Percentiles rank a stretch among this genome's conserved stretches.
These are phyloP conservation scores for Candida sanyaensis DNA, from an alignment of 1,139 yeast genomes.

Conservation along the genomic window DNA sequence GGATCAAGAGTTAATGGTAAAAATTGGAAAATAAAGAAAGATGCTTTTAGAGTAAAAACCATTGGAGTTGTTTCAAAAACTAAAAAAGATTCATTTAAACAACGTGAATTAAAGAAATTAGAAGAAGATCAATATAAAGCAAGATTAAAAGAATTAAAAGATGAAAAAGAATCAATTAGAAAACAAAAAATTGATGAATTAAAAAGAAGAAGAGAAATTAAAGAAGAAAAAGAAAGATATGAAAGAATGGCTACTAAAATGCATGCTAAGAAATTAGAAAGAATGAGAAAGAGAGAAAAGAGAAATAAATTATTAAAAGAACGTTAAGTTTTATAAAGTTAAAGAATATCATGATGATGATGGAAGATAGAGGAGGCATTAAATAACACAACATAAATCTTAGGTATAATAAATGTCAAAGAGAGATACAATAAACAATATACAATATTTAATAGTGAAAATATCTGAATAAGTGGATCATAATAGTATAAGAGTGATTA, in stretches of 20 bases:
- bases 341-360: too few relatives aligned
- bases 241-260: conserved; percentile 69
- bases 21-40: conserved; percentile 57
- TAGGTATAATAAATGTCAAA: too few relatives aligned
- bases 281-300: conserved; percentile 79
- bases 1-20: conserved; percentile 56
- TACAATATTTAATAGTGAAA: too few relatives aligned
- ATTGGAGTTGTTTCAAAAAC: conserved; percentile 22
- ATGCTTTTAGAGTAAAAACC: conserved; percentile 47
- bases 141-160: conserved; percentile 56
- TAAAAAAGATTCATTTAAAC: conserved; percentile 23
- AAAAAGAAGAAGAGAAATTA: conserved; percentile 66
- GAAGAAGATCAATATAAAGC: conserved; percentile 50
- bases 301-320: conserved; percentile 78
- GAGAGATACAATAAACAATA: too few relatives aligned
- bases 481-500: too few relatives aligned
- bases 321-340: conserved; percentile 32
- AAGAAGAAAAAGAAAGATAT: conserved; percentile 74
- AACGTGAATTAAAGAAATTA: conserved; percentile 37
- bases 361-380: too few relatives aligned
- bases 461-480: too few relatives aligned
- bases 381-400: too few relatives aligned
- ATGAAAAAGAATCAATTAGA: conserved; percentile 60
- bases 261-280: conserved; percentile 78
- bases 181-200: conserved; percentile 52